These are phyloP conservation scores for Sugiyamaella paludigena DNA, from an alignment of 1,139 yeast genomes.

Conservation along the genomic window DNA sequence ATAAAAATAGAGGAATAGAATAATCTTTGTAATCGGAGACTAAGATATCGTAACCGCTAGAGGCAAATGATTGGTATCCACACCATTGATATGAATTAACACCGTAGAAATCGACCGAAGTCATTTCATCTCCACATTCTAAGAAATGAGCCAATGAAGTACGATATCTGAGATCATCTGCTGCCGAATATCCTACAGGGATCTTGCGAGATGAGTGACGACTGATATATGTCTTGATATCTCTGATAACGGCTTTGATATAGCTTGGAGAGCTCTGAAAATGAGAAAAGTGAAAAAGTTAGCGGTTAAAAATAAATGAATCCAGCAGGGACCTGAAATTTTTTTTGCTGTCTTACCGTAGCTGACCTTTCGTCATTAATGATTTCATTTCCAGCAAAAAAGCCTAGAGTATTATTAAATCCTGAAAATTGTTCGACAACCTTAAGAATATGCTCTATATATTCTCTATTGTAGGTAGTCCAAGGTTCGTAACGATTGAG, in stretches of 20 bases:
- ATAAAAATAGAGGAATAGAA: constrained; percentile 76
- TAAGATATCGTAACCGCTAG: constrained; percentile 68
- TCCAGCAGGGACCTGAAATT: too few relatives aligned
- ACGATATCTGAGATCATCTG: constrained; percentile 80
- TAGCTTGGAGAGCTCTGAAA: constrained; percentile 48
- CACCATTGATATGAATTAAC: constrained; percentile 98
- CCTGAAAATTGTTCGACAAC: constrained; percentile 79
- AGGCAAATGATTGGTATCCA: constrained; percentile 57
- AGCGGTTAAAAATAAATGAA: neutral
- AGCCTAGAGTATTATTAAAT: constrained; percentile 87
- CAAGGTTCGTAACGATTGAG: constrained; percentile 87
- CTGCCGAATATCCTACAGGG: constrained; percentile 96
- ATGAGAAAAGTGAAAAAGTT: too few relatives aligned
- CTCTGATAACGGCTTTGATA: constrained; percentile 75
- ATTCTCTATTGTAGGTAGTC: constrained; percentile 67
- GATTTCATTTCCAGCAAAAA: constrained; percentile 93
- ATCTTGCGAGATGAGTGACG: constrained; percentile 59
- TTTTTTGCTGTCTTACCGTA: constrained; percentile 7
- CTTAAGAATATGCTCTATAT: constrained; percentile 72
- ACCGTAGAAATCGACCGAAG: constrained; percentile 87
- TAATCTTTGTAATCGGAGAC: constrained; percentile 59
- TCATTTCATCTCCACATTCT: constrained; percentile 64
- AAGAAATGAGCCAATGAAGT: constrained; percentile 75
- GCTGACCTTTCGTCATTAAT: constrained; percentile 71
- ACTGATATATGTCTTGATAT: constrained; percentile 68